Evolutionary conservation across 176 grass and related monocot genomes (phyloP).

Genomic region (Paspalum vaginatum): DNA sequence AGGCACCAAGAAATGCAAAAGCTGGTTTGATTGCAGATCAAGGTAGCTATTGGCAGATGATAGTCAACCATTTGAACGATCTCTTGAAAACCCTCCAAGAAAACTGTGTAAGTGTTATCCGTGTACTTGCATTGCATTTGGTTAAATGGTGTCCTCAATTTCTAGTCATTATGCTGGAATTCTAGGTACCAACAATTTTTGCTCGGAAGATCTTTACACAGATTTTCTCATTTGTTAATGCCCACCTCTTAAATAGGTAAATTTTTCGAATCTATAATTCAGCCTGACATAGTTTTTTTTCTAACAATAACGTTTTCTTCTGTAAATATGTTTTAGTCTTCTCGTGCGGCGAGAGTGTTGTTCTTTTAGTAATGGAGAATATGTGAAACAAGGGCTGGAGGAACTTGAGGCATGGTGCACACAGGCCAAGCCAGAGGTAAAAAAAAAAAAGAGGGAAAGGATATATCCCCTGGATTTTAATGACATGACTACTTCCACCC

Average conservation of each 20-base stretch:
- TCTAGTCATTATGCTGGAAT: conserved; percentile 33
- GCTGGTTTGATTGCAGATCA: conserved; percentile 67
- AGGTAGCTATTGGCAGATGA: conserved; percentile 70
- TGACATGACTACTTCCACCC: neutral
- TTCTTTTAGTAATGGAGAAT: conserved; percentile 98
- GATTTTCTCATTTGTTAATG: conserved; percentile 83
- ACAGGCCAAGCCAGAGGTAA: conserved; percentile 79
- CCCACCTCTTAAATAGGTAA: conserved; percentile 97
- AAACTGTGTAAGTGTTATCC: conserved; percentile 75
- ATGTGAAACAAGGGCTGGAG: conserved; percentile 84
- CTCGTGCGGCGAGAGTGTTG: conserved; percentile 84
- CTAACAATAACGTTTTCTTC: conserved; percentile 24
- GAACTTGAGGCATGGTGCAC: conserved; percentile 82
- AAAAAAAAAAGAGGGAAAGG: neutral
- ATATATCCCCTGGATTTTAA: neutral
- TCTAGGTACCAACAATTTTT: conserved; percentile 78
- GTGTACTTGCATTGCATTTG: conserved; percentile 7
- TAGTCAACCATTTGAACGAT: conserved; percentile 72
- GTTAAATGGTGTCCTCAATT: conserved; percentile 34
- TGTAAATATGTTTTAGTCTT: conserved; percentile 54
- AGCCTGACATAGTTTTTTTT: conserved; percentile 11
- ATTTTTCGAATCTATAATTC: conserved; percentile 18
- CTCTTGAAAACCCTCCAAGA: conserved; percentile 77
- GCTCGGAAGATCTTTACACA: conserved; percentile 73
- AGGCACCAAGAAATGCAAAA: conserved; percentile 78